phyloP scores from a whole-genome alignment of 352 stramenopile genomes.

The Phytophthora multivora region DNA sequence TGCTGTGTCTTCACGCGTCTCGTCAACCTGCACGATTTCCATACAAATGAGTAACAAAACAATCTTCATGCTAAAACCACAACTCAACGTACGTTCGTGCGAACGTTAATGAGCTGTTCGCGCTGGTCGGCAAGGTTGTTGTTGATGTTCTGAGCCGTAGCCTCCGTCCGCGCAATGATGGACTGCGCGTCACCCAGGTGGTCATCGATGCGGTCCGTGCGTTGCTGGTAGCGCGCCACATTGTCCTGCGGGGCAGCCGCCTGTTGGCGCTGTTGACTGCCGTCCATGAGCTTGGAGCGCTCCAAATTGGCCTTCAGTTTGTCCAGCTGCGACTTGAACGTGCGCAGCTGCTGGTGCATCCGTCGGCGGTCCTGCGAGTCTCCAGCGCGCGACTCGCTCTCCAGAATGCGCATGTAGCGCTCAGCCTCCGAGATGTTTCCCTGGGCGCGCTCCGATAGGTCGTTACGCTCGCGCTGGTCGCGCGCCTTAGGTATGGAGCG shows the following conservation, averaged over 20 bases:
- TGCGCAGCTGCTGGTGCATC: constrained; percentile 87
- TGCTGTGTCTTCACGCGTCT: constrained; percentile 71
- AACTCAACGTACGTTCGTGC: constrained; percentile 62
- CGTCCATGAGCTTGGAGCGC: constrained; percentile 73
- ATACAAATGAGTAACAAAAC: not conserved
- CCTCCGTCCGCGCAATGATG: constrained; percentile 73
- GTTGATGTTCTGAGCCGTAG: constrained; percentile 73
- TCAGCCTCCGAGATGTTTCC: constrained; percentile 79
- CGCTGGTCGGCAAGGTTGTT: constrained; percentile 67
- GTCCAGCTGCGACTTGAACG: constrained; percentile 84
- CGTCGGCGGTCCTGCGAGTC: constrained; percentile 79
- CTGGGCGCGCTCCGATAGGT: constrained; percentile 58
- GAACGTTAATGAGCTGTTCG: constrained; percentile 77
- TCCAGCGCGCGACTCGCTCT: constrained; percentile 80
- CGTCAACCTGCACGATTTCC: constrained; percentile 47
- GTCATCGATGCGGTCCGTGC: constrained; percentile 69
- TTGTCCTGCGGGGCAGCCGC: constrained; percentile 60
- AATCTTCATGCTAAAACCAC: not conserved
- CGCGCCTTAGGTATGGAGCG: constrained; percentile 57
- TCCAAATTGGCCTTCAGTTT: constrained; percentile 87
- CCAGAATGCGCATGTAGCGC: constrained; percentile 84
- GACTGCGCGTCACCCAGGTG: constrained; percentile 71
- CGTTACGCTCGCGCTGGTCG: constrained; percentile 42
- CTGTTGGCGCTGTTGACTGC: constrained; percentile 72
- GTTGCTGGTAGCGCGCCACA: constrained; percentile 74